Conservation (phyloP, 23 red algal genomes). For the Cyanidioschyzon merolae region DNA sequence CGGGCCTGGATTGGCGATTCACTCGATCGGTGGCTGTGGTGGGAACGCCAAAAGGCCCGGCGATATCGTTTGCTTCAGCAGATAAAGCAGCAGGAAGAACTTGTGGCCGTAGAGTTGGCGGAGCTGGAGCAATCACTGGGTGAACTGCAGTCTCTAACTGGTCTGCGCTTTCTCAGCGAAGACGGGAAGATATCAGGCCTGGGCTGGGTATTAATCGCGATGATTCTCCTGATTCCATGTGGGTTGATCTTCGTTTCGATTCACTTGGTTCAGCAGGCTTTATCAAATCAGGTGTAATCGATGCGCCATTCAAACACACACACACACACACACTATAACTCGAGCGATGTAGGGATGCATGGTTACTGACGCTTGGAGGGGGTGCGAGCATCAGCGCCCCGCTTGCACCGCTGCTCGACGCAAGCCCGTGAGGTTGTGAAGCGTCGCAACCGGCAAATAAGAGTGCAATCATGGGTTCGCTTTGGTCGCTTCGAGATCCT, state of each 20-base stretch:
- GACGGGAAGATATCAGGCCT: not conserved
- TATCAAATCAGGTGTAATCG: not conserved
- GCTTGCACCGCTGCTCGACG: no score
- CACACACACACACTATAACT: not conserved
- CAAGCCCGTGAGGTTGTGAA: no score
- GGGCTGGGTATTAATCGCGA: not conserved
- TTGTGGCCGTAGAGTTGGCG: not conserved
- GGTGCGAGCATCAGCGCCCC: no score
- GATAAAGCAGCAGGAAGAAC: not conserved
- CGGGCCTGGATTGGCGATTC: conserved; percentile 10
- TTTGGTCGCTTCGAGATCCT: no score
- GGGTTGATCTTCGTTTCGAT: not conserved
- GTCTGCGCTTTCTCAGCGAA: not conserved
- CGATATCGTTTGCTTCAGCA: not conserved
- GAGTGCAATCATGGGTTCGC: no score
- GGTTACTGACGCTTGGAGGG: no score
- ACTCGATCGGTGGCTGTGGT: not conserved
- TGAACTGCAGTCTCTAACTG: not conserved
- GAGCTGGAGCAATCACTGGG: not conserved
- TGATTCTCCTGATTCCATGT: not conserved
- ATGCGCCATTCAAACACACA: not conserved
- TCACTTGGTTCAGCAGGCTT: not conserved
- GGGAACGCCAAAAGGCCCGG: not conserved
- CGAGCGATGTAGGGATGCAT: no score
- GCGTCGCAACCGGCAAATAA: no score